Base-by-base conservation (phyloP, 441 rosid species). In the Erysimum cheiri region DNA sequence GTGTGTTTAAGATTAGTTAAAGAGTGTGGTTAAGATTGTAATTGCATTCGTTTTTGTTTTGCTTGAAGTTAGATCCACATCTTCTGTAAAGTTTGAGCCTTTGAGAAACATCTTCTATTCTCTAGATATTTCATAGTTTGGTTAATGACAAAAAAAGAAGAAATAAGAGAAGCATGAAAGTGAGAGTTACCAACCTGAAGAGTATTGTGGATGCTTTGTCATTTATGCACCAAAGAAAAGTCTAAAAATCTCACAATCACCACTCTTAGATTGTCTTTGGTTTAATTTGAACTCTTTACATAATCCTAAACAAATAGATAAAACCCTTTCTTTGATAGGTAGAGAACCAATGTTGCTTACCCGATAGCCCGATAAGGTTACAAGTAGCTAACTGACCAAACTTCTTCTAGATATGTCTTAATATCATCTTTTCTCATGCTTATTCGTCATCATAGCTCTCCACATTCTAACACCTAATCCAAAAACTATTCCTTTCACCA, bases 131-230 rank as follows among this genome's bases (percentile, higher is more conserved):
- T 63, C 46, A 44, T 33, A n/a, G 1, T 14, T 62, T 14, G 44
- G 39, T 43, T 15, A 22, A 22, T 22, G 39, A 37, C 8, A 50
- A 56, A 50, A 54, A 43, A 40, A 0, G 9, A 43, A 0, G 4
- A 33, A 29, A 32, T 8, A 31, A 43, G 33, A 64, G 47, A 50
- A 66, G 12, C 11, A 67, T 74, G 78, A 74, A 74, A 67, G 73
- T 67, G 77, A 67, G 17, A 60, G 9, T 60, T 67, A 74, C 62
- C 64, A 60, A 67, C 64, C 49, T 48, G 1, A 60, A 47, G 50
- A 53, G 33, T 66, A 15, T 50, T 74, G 39, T 67, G 69, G 74
- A 37, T 61, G 64, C 64, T 43, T 54, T 68, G 70, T 74, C 74
- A 74, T 62, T 39, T 55, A 0, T 61, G 60, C 73, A 74, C 64